A percentile compares a stretch with the other conserved stretches of the same genome.
phyloP scores from a whole-genome alignment of 331 rosid species.

The Pyrus hybrid region DNA sequence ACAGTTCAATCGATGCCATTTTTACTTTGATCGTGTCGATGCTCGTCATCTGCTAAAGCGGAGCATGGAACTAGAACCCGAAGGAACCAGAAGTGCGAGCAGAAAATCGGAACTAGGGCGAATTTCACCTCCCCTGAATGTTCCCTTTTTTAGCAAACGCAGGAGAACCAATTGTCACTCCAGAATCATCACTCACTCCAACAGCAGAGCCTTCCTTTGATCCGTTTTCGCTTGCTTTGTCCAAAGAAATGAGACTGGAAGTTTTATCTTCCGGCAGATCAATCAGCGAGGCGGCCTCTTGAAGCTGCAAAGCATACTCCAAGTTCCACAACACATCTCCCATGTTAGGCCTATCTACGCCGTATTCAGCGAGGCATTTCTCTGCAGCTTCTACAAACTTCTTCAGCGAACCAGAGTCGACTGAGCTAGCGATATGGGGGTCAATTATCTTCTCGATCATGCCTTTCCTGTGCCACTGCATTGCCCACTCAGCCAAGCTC shows the following conservation, averaged over 20 bases:
- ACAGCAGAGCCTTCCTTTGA: conserved; percentile 9
- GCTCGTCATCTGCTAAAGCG: not conserved
- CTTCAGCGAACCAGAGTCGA: conserved; percentile 36
- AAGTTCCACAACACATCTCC: conserved; percentile 87
- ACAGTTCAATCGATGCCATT: not conserved
- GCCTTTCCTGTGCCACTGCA: conserved; percentile 45
- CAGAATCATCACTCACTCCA: conserved; percentile 17
- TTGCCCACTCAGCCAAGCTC: conserved; percentile 72
- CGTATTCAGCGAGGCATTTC: conserved; percentile 60
- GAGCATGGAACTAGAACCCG: not conserved
- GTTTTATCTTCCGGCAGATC: conserved; percentile 23
- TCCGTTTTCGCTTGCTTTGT: conserved; percentile 1
- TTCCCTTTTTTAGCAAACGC: conserved; percentile 31
- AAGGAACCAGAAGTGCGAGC: not conserved
- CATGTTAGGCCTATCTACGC: conserved; percentile 69
- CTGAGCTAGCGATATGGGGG: conserved; percentile 24
- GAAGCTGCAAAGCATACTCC: conserved; percentile 62
- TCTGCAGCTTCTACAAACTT: conserved; percentile 48
- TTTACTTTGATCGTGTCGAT: too few species aligned
- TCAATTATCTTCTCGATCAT: conserved; percentile 41
- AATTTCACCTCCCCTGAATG: conserved; percentile 38
- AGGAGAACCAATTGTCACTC: conserved; percentile 13
- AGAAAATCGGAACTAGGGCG: not conserved
- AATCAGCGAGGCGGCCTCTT: conserved; percentile 30
- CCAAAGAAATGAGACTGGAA: not conserved